Evolutionary conservation across 2,329 filamentous ascomycete genomes (phyloP).

Genomic region (Diatrype stigma): DNA sequence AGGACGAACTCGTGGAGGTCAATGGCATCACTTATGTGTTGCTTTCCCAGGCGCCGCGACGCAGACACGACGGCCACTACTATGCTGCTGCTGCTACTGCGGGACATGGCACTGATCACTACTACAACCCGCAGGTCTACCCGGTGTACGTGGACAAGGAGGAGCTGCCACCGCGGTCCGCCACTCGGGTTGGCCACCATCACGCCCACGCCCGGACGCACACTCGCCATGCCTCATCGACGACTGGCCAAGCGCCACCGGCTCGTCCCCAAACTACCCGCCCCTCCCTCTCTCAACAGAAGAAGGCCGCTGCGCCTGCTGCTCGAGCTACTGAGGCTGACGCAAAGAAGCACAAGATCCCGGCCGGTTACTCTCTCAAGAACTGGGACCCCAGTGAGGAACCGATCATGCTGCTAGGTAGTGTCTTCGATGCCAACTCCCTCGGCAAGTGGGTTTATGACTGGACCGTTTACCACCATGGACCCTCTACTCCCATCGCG

Average conservation of each 20-base stretch:
- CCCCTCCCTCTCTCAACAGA: constrained; percentile 38
- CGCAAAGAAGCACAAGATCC: constrained; percentile 67
- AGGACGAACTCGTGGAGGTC: constrained; percentile 57
- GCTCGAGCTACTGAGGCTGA: constrained; percentile 55
- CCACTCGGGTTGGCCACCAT: constrained; percentile 33
- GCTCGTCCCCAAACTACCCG: constrained; percentile 51
- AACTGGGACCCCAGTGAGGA: constrained; percentile 96
- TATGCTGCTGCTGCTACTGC: constrained; percentile 42
- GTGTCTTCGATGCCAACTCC: constrained; percentile 95
- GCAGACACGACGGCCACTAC: constrained; percentile 28
- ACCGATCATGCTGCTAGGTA: constrained; percentile 89
- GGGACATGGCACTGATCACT: constrained; percentile 56
- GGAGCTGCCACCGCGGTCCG: constrained; percentile 33
- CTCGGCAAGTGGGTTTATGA: constrained; percentile 99
- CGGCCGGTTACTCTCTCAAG: constrained; percentile 87
- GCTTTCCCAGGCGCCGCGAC: constrained; percentile 43
- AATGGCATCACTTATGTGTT: constrained; percentile 50
- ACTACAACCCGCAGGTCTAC: constrained; percentile 49
- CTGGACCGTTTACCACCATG: constrained; percentile 93
- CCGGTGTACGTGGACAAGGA: constrained; percentile 33
- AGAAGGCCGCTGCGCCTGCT: constrained; percentile 31
- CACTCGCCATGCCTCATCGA: constrained; percentile 45
- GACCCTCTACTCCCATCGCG: constrained; percentile 75
- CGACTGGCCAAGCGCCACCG: constrained; percentile 29
- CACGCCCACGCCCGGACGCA: constrained; percentile 32